phyloP scores from a whole-genome alignment of 139 green algal species.

The Volvox africanus region DNA sequence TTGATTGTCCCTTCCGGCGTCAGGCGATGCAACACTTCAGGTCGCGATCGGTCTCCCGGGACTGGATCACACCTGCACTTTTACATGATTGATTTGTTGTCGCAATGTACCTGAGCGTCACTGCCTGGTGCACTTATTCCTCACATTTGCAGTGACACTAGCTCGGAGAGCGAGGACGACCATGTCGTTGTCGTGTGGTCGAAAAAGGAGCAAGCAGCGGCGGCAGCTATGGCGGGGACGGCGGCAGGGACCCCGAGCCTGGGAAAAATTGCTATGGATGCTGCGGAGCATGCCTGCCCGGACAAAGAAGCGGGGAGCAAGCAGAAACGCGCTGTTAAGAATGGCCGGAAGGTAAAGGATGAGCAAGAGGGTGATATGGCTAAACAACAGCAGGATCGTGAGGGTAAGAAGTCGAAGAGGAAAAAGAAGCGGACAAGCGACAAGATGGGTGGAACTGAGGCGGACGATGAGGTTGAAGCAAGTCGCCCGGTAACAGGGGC shows the following conservation, averaged over 20 bases:
- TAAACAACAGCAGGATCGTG: too few species aligned
- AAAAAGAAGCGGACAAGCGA: constrained; percentile 13
- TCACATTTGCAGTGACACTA: background rate
- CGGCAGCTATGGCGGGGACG: constrained; percentile 3
- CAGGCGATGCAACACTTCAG: too few species aligned
- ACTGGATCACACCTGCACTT: too few species aligned
- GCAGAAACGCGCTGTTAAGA: background rate
- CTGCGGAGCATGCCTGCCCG: too few species aligned
- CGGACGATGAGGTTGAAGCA: background rate
- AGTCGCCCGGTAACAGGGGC: too few species aligned
- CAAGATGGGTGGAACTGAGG: background rate
- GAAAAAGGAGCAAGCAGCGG: constrained; percentile 34
- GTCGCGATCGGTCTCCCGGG: too few species aligned
- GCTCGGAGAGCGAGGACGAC: constrained; percentile 34
- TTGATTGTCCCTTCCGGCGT: too few species aligned
- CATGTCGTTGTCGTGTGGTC: constrained; percentile 54
- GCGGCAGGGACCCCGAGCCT: background rate
- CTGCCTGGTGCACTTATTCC: too few species aligned
- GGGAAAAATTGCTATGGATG: too few species aligned
- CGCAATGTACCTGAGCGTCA: too few species aligned
- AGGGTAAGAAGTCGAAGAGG: constrained; percentile 3
- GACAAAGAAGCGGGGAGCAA: too few species aligned
- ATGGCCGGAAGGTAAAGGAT: background rate
- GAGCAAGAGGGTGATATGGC: background rate
- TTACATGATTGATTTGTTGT: too few species aligned